These are phyloP conservation scores for Pyropia haitanensis DNA, from an alignment of 23 red algal species.

Conservation along the genomic window DNA sequence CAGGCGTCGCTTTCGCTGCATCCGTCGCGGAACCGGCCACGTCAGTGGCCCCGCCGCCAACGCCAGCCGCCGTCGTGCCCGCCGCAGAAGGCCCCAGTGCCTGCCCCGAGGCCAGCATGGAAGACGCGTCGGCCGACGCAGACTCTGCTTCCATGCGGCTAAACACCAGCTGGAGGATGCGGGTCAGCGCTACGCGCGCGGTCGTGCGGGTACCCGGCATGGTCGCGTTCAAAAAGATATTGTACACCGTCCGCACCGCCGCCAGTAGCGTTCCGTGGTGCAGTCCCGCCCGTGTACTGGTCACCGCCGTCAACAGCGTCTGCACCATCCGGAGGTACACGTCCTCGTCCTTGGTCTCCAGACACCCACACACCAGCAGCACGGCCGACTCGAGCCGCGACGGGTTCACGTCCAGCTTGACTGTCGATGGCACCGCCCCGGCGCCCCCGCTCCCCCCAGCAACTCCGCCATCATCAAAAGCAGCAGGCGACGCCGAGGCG, in stretches of 20 bases:
- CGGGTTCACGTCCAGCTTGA: constrained; percentile 15
- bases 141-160: constrained; percentile 44
- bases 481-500: too few relatives aligned
- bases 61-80: too few relatives aligned
- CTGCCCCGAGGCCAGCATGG: too few relatives aligned
- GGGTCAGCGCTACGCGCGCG: constrained; percentile 73
- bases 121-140: constrained; percentile 6
- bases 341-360: constrained; percentile 85
- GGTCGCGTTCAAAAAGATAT: constrained; percentile 67
- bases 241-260: constrained; percentile 85
- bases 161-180: constrained; percentile 77
- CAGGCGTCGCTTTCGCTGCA: too few relatives aligned
- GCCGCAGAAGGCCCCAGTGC: too few relatives aligned
- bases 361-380: constrained; percentile 62
- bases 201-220: constrained; percentile 63
- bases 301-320: constrained; percentile 65
- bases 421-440: constrained; percentile 3
- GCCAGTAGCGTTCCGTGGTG: constrained; percentile 71
- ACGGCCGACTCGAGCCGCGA: constrained; percentile 57
- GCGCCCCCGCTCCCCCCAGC: too few relatives aligned
- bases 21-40: too few relatives aligned
- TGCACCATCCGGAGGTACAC: constrained; percentile 86
- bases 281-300: constrained; percentile 48
- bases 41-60: too few relatives aligned
- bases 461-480: too few relatives aligned